Conservation (phyloP, 192 early-diverging fungal genomes). For the Backusella circina region DNA sequence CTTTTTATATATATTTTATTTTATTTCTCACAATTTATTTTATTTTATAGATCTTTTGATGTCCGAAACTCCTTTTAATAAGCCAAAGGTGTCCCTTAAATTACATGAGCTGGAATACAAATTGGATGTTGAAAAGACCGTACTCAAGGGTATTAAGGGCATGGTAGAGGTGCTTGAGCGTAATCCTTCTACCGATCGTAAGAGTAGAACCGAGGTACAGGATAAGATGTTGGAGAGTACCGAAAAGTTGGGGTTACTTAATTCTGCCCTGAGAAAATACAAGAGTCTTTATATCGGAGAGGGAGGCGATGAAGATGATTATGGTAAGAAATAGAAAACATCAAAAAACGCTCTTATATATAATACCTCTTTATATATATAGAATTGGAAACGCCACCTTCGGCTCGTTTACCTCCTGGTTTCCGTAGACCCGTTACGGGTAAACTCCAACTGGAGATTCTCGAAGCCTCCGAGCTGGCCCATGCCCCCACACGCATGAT, state of each 20-base stretch:
- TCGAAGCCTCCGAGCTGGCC: constrained; percentile 54
- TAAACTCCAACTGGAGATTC: constrained; percentile 62
- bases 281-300: constrained; percentile 79
- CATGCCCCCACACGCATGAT: constrained; percentile 53
- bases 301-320: constrained; percentile 68
- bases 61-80: constrained; percentile 60
- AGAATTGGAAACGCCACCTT: constrained; percentile 42
- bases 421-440: constrained; percentile 71
- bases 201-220: constrained; percentile 43
- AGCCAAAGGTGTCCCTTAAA: constrained; percentile 71
- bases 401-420: constrained; percentile 50
- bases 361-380: neutral
- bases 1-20: constrained; percentile 10
- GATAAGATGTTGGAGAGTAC: constrained; percentile 43
- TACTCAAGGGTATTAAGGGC: constrained; percentile 74
- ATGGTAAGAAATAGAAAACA: constrained; percentile 31
- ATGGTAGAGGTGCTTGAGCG: constrained; percentile 48
- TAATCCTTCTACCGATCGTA: constrained; percentile 53
- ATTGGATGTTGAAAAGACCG: constrained; percentile 89
- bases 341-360: too few relatives aligned
- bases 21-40: constrained; percentile 26
- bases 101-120: constrained; percentile 84
- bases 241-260: constrained; percentile 71
- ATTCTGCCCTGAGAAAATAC: constrained; percentile 78
- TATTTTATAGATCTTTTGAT: constrained; percentile 60